phyloP scores from a whole-genome alignment of 441 rosid genomes.

The Corymbia calophylla region DNA sequence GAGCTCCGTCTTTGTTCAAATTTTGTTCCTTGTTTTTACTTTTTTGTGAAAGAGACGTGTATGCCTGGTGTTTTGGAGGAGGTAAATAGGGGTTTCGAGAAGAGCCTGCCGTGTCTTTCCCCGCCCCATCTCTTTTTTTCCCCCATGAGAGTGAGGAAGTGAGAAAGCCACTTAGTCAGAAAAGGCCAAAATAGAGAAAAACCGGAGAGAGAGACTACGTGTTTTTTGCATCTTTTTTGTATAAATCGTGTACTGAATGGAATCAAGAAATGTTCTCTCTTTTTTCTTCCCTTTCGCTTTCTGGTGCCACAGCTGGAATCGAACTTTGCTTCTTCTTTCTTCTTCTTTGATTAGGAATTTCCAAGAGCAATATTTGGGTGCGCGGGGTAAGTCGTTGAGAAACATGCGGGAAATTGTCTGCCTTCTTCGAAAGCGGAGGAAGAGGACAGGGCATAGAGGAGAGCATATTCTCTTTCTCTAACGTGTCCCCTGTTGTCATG shows the following conservation, averaged over 20 bases:
- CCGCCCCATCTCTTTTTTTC: slow-evolving; percentile 13
- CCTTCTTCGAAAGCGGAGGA: too few relatives aligned
- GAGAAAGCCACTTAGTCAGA: slow-evolving; percentile 10
- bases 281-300: background rate
- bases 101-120: slow-evolving; percentile 4
- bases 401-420: background rate
- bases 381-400: background rate
- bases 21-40: background rate
- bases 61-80: background rate
- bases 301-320: background rate
- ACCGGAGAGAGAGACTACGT: slow-evolving; percentile 11
- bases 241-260: background rate
- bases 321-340: background rate
- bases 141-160: slow-evolving; percentile 15
- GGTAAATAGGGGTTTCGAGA: background rate
- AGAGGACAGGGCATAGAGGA: background rate
- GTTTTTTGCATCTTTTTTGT: background rate
- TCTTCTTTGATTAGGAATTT: background rate
- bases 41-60: background rate
- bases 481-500: background rate
- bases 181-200: background rate
- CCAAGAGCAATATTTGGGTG: background rate
- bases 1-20: background rate
- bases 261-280: background rate
- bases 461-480: background rate